Conservation (phyloP, 2,329 filamentous ascomycete genomes). For the Cladophialophora carrionii region DNA sequence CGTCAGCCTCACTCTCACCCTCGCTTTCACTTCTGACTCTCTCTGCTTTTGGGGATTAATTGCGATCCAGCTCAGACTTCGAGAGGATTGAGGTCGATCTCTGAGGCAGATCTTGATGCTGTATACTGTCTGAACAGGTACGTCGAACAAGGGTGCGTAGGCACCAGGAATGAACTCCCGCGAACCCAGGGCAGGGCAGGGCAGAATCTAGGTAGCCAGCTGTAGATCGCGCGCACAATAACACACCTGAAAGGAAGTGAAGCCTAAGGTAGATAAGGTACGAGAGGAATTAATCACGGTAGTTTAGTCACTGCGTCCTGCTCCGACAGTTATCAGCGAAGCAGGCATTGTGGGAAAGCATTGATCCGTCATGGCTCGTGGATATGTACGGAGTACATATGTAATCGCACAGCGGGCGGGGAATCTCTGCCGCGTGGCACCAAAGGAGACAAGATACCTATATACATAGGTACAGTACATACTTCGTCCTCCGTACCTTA, state of each 20-base stretch:
- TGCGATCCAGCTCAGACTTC: neutral
- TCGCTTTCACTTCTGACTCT: neutral
- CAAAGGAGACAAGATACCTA: no score
- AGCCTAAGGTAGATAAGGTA: no score
- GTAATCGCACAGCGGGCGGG: no score
- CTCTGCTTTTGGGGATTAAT: neutral
- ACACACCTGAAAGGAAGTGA: neutral
- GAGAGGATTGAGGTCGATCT: neutral
- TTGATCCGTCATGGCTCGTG: no score
- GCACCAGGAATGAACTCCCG: neutral
- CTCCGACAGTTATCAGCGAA: no score
- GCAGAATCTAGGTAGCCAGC: neutral
- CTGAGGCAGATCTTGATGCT: neutral
- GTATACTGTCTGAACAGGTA: neutral
- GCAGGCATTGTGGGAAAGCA: no score
- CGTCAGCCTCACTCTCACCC: neutral
- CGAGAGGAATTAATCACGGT: neutral
- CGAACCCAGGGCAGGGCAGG: neutral
- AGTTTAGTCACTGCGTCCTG: no score
- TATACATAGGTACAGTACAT: no score
- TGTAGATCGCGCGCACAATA: neutral
- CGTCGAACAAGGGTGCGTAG: neutral
- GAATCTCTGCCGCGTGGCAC: no score
- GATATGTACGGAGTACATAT: no score
- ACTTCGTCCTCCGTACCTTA: no score